phyloP scores from a whole-genome alignment of 2,329 filamentous ascomycete species.

The Herpotrichia juniperi region DNA sequence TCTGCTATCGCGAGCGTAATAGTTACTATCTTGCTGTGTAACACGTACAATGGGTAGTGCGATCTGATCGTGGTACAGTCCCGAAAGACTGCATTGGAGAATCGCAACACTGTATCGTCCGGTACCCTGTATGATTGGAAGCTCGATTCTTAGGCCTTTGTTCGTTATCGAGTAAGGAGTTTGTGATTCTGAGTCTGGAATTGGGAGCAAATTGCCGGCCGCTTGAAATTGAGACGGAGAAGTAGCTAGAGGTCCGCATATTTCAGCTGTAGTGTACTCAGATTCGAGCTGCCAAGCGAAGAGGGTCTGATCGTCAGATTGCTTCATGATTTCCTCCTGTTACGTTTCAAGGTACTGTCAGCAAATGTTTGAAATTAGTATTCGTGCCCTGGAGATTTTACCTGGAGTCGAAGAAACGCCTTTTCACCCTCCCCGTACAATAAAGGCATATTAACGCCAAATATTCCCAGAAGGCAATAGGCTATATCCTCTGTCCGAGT shows the following conservation, averaged over 20 bases:
- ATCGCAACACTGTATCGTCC: not conserved
- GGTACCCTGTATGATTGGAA: not conserved
- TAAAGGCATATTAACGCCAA: conserved; percentile 17
- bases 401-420: conserved; percentile 12
- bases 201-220: not conserved
- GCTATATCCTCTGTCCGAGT: conserved; percentile 18
- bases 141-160: conserved; percentile 1
- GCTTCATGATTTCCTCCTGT: conserved; percentile 13
- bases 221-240: not conserved
- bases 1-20: not conserved
- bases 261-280: not conserved
- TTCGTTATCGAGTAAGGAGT: conserved; percentile 2
- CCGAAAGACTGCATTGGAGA: not conserved
- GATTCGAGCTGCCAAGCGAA: not conserved
- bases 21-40: not conserved
- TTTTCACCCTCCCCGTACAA: conserved; percentile 15
- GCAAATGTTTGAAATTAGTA: no score
- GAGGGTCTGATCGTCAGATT: not conserved
- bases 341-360: no score
- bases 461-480: conserved; percentile 24
- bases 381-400: no score
- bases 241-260: not conserved
- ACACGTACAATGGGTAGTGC: not conserved
- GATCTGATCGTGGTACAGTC: not conserved
- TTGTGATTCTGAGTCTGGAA: not conserved